Evolutionary conservation across 768 basidiomycete species (phyloP).

Genomic region (Rubroboletus pulcherrimus): DNA sequence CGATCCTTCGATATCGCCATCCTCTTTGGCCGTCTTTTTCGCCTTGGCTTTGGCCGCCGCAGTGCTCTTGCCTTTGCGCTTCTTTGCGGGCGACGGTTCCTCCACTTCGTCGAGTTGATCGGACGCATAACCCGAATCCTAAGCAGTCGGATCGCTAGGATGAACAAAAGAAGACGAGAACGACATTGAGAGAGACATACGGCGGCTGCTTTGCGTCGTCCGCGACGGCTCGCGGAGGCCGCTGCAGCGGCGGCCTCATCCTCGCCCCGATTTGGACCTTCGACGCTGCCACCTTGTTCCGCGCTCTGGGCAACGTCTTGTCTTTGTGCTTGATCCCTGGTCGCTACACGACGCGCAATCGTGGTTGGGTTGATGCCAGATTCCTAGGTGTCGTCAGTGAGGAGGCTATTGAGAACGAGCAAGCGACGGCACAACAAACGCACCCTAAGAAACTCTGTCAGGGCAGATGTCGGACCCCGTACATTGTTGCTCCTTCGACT

Average conservation of each 20-base stretch:
- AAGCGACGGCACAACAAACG: slow-evolving; percentile 7
- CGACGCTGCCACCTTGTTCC: slow-evolving; percentile 8
- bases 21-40: slow-evolving; percentile 39
- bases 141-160: background rate
- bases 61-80: slow-evolving; percentile 43
- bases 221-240: slow-evolving; percentile 14
- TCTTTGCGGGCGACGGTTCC: slow-evolving; percentile 43
- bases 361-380: slow-evolving; percentile 47
- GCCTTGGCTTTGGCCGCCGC: slow-evolving; percentile 40
- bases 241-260: background rate
- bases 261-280: slow-evolving; percentile 8
- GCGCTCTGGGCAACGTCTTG: slow-evolving; percentile 23
- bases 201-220: slow-evolving; percentile 9
- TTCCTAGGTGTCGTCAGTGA: slow-evolving; percentile 34
- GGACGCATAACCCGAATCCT: slow-evolving; percentile 54
- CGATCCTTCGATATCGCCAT: slow-evolving; percentile 49
- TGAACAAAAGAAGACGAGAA: background rate
- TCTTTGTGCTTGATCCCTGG: slow-evolving; percentile 30
- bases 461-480: slow-evolving; percentile 76
- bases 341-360: slow-evolving; percentile 37
- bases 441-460: slow-evolving; percentile 79
- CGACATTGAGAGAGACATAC: background rate
- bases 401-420: slow-evolving; percentile 19
- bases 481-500: slow-evolving; percentile 50
- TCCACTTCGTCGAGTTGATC: slow-evolving; percentile 71